A percentile compares a stretch with the other conserved stretches of the same genome.
phyloP scores from a whole-genome alignment of 192 early-diverging fungal genomes.

The Ramicandelaber brevisporus region DNA sequence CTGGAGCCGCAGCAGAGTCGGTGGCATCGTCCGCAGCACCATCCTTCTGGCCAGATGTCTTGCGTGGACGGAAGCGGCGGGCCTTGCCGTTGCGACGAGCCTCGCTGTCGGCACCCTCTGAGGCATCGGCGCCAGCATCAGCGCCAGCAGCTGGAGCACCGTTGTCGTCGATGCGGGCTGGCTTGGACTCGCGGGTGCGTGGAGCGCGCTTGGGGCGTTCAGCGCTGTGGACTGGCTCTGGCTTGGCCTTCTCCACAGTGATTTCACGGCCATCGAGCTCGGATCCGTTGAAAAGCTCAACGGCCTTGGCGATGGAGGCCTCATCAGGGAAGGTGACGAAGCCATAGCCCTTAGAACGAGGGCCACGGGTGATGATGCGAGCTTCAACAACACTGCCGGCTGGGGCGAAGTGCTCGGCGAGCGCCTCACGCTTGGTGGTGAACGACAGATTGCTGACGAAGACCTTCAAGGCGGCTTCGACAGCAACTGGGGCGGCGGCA shows the following conservation, averaged over 20 bases:
- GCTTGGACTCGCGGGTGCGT: slow-evolving; percentile 6
- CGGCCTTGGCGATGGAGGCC: slow-evolving; percentile 42
- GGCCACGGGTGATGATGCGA: slow-evolving; percentile 53
- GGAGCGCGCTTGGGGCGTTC: slow-evolving; percentile 10
- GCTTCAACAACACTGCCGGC: slow-evolving; percentile 46
- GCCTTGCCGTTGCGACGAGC: slow-evolving; percentile 8
- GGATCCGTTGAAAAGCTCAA: slow-evolving; percentile 42
- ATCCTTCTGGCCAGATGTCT: background rate
- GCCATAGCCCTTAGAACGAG: slow-evolving; percentile 77
- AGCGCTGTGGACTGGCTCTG: slow-evolving; percentile 10
- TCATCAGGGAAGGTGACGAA: slow-evolving; percentile 66
- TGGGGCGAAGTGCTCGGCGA: slow-evolving; percentile 45
- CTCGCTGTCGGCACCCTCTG: slow-evolving; percentile 1
- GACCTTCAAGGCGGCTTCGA: slow-evolving; percentile 37
- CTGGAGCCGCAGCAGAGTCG: background rate
- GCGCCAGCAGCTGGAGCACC: slow-evolving; percentile 1
- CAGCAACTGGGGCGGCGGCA: slow-evolving; percentile 3
- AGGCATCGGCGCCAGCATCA: background rate
- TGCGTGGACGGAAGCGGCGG: slow-evolving; percentile 19
- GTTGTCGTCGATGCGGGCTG: slow-evolving; percentile 2
- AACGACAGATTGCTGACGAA: slow-evolving; percentile 93
- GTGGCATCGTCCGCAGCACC: slow-evolving; percentile 1
- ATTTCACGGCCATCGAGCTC: slow-evolving; percentile 68
- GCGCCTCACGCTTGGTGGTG: slow-evolving; percentile 52
- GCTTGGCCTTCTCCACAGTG: slow-evolving; percentile 73